Conservation (phyloP, 176 grass and related monocot genomes). For the Raddia distichophylla region DNA sequence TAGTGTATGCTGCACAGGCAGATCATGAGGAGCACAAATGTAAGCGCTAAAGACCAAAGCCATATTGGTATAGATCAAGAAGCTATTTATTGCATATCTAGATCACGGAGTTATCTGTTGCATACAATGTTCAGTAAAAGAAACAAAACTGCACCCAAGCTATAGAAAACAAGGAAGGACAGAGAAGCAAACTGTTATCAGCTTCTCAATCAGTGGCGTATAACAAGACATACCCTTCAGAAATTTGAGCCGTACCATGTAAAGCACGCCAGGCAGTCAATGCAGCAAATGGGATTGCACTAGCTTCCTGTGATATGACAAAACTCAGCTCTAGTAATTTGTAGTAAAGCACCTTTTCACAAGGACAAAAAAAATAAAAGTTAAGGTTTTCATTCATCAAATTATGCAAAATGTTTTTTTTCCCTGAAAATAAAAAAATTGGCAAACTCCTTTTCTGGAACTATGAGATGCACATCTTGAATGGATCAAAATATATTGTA, state of each 20-base stretch:
- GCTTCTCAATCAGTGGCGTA: conserved; percentile 27
- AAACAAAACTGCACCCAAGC: neutral
- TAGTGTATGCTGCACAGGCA: neutral
- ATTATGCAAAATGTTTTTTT: neutral
- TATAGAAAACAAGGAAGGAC: conserved; percentile 13
- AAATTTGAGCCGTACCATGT: conserved; percentile 80
- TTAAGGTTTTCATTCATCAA: conserved; percentile 3
- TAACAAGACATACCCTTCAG: conserved; percentile 71
- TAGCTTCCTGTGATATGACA: conserved; percentile 68
- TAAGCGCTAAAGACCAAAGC: neutral
- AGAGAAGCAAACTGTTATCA: neutral
- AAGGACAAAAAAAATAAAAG: conserved; percentile 15
- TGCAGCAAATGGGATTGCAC: conserved; percentile 94
- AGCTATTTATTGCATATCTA: neutral
- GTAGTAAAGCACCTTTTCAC: neutral
- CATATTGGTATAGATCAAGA: neutral
- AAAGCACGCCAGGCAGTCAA: conserved; percentile 98
- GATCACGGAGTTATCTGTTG: neutral
- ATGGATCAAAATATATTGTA: neutral
- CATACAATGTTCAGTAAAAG: conserved; percentile 11
- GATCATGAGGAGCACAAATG: conserved; percentile 12
- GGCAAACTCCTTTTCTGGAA: neutral
- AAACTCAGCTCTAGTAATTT: neutral
- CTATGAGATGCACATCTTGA: conserved; percentile 19
- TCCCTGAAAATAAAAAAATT: conserved; percentile 11